phyloP scores from a whole-genome alignment of 441 rosid genomes.

The Populus trichocarpa region DNA sequence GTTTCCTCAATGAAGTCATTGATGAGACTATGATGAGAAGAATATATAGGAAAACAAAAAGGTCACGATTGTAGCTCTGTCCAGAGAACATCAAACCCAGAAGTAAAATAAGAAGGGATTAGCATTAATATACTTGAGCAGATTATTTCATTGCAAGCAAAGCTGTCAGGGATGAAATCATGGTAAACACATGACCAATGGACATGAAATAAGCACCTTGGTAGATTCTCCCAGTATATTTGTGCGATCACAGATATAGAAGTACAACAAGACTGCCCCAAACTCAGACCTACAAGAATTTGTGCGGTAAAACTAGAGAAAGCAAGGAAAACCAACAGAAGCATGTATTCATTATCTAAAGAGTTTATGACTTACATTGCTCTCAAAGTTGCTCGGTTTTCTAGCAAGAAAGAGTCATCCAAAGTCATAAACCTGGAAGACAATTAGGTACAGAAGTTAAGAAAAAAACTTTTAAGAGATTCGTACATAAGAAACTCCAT shows the following conservation, averaged over 20 bases:
- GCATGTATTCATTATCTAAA: background rate
- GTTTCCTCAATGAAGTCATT: constrained; percentile 91
- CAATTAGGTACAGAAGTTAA: constrained; percentile 17
- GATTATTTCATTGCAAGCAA: background rate
- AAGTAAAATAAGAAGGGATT: background rate
- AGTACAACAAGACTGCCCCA: constrained; percentile 69
- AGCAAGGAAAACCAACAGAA: background rate
- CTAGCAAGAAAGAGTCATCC: constrained; percentile 92
- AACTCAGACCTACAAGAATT: constrained; percentile 73
- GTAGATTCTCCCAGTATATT: constrained; percentile 66
- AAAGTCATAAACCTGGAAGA: constrained; percentile 72
- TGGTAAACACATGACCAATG: background rate
- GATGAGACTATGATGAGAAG: constrained; percentile 87
- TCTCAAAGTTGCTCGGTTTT: constrained; percentile 78
- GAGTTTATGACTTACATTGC: constrained; percentile 61
- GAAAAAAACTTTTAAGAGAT: constrained; percentile 12
- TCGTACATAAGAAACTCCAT: constrained; percentile 6
- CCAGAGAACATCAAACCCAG: constrained; percentile 25
- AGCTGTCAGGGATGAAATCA: constrained; percentile 9
- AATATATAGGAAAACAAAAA: constrained; percentile 85
- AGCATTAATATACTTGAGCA: background rate
- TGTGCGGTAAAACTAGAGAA: constrained; percentile 10
- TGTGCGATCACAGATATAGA: constrained; percentile 81
- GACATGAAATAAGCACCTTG: constrained; percentile 50
- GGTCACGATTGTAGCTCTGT: constrained; percentile 92